phyloP scores from a whole-genome alignment of 208 protist genomes.

The Kentomonas sorsogonicus region DNA sequence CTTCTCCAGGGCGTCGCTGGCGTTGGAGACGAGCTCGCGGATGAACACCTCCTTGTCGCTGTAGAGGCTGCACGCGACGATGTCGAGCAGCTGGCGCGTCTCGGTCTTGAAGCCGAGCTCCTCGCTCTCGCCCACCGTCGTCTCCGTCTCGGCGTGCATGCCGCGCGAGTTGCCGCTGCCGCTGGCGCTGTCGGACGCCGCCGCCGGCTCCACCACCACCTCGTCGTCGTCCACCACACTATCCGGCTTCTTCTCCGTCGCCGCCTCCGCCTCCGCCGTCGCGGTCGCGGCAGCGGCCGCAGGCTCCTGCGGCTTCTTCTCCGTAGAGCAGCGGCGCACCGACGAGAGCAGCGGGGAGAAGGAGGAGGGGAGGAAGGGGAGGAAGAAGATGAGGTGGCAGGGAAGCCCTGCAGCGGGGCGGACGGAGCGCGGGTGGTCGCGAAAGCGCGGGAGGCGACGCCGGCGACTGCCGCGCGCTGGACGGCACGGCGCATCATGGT shows the following conservation, averaged over 20 bases:
- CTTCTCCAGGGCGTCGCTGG: constrained; percentile 97
- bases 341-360: too few relatives aligned
- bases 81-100: constrained; percentile 97
- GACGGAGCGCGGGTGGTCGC: constrained; percentile 5
- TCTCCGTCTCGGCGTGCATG: constrained; percentile 37
- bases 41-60: constrained; percentile 98
- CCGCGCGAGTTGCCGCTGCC: constrained; percentile 11
- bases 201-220: constrained; percentile 73
- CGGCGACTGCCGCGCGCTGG: constrained; percentile 22
- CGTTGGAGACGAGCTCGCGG: constrained; percentile 97
- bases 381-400: neutral
- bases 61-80: constrained; percentile 97
- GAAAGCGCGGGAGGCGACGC: constrained; percentile 11
- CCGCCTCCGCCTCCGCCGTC: neutral
- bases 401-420: neutral
- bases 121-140: constrained; percentile 66
- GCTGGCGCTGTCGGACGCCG: constrained; percentile 19
- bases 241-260: neutral
- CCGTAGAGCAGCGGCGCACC: constrained; percentile 16
- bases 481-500: constrained; percentile 54
- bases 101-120: constrained; percentile 96
- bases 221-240: too few relatives aligned
- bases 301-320: neutral
- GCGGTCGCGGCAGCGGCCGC: neutral
- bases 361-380: too few relatives aligned